Conservation (phyloP, 1,284 basidiomycete genomes). For the Irpex sp. region DNA sequence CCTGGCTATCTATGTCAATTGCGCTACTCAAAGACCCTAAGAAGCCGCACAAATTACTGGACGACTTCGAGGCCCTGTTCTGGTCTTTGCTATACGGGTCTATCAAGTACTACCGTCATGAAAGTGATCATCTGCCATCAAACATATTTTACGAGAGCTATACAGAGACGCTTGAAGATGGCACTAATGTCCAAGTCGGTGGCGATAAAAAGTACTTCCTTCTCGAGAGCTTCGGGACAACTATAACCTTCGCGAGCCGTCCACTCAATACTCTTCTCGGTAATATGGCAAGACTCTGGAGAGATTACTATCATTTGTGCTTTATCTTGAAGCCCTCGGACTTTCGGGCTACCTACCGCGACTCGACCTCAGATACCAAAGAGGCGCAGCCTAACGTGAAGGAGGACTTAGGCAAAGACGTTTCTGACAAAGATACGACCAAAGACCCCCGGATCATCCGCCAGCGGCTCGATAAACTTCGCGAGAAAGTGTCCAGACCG, state of each 20-base stretch:
- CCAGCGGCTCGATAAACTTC: too few species aligned
- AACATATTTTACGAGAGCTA: neutral
- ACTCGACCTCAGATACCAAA: too few species aligned
- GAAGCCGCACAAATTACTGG: neutral
- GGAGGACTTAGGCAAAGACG: too few species aligned
- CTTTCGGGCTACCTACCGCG: too few species aligned
- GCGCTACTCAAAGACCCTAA: neutral
- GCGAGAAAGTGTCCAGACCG: too few species aligned
- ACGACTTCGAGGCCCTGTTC: conserved; percentile 5
- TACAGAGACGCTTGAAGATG: neutral
- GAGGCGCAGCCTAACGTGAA: too few species aligned
- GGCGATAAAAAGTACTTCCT: neutral
- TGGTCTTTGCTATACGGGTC: conserved; percentile 4
- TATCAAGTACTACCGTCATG: neutral
- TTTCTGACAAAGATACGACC: too few species aligned
- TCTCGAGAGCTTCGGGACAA: neutral
- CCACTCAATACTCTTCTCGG: neutral
- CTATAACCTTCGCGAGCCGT: neutral
- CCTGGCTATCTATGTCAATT: conserved; percentile 5
- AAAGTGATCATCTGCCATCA: neutral
- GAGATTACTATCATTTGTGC: neutral
- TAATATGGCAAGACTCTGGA: neutral
- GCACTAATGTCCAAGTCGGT: neutral
- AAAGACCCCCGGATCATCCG: too few species aligned
- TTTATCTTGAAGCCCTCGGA: too few species aligned